Evolutionary conservation across 495 filamentous ascomycete genomes (phyloP), one percentile per base, ranked within the genome.

Genomic region (Pseudevernia furfuracea): DNA sequence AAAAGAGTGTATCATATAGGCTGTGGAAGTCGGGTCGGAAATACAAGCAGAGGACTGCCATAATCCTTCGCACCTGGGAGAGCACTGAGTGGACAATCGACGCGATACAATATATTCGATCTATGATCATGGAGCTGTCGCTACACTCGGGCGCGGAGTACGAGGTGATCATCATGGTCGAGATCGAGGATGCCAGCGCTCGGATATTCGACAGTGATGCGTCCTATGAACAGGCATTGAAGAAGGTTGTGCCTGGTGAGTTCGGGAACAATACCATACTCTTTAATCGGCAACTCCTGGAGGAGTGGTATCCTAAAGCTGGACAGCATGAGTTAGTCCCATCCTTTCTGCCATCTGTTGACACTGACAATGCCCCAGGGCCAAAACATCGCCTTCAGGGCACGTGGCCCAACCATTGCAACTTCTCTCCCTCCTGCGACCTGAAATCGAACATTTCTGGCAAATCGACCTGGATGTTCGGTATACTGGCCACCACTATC

Each of bases 381-480:
- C 61, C 6, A 25, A 41, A 19, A 53, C 39, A 12, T 61, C 59
- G 19, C 67, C 66, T 21, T 39, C 53, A 3, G 25, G 70, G 8
- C 74, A 76, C n/a, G 70, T 75, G 58, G 70, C 70, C 60, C 74
- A 76, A 39, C 71, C 76, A 12, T 23, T 77, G 19, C 73, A 78
- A 52, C 73, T 77, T 53, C 91, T 91, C 68, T 83, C 84, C 56
- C 79, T 85, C 63, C 77, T 84, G 34, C 81, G 87, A 64, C 87
- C 87, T 0, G 82, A 89, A 63, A 91, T 88, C 64, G 86, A 88
- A 60, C 89, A 80, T 68, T 80, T 88, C 61, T 91, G 88, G 88
- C 90, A 91, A 70, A 85, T 86, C 79, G 87, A 90, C 67, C 81
- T 88, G 71, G 87, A 91, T 69, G 81, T 81, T n/a, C 82, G 89